phyloP scores from a whole-genome alignment of 805 yeast genomes.

The Starmera dryadoides region DNA sequence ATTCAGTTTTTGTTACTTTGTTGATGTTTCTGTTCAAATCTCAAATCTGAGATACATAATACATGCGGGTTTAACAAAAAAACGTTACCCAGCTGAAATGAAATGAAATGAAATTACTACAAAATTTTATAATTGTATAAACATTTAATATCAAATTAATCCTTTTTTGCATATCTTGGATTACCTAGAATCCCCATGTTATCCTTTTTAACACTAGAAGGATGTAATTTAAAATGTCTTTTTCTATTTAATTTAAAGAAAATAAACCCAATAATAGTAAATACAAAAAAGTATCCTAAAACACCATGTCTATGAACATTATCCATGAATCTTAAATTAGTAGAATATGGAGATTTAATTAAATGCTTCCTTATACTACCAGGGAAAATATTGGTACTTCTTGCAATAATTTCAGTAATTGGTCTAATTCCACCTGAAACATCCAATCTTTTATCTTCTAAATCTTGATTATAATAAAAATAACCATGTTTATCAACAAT shows the following conservation, averaged over 20 bases:
- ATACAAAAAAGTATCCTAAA: conserved; percentile 27
- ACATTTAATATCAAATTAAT: not conserved
- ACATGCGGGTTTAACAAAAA: no score
- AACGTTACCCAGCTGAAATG: no score
- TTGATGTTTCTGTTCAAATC: no score
- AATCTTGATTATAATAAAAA: conserved; percentile 26
- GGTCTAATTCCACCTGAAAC: not conserved
- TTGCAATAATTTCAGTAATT: not conserved
- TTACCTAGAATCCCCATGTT: conserved; percentile 1
- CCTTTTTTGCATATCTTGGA: conserved; percentile 1
- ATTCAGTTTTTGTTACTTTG: no score
- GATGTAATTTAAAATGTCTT: not conserved
- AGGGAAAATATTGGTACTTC: not conserved
- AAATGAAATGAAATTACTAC: no score
- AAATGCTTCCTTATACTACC: conserved; percentile 22
- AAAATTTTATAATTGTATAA: no score
- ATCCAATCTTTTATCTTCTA: conserved; percentile 25
- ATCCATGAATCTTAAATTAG: conserved; percentile 34
- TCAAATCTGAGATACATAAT: no score
- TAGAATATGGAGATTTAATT: conserved; percentile 37
- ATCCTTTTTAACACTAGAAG: not conserved
- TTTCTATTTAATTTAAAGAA: not conserved
- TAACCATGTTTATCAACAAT: conserved; percentile 36
- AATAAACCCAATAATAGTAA: not conserved
- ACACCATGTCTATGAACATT: conserved; percentile 35